Evolutionary conservation across 768 basidiomycete species (phyloP).

Genomic region (Austroboletus eburneus): DNA sequence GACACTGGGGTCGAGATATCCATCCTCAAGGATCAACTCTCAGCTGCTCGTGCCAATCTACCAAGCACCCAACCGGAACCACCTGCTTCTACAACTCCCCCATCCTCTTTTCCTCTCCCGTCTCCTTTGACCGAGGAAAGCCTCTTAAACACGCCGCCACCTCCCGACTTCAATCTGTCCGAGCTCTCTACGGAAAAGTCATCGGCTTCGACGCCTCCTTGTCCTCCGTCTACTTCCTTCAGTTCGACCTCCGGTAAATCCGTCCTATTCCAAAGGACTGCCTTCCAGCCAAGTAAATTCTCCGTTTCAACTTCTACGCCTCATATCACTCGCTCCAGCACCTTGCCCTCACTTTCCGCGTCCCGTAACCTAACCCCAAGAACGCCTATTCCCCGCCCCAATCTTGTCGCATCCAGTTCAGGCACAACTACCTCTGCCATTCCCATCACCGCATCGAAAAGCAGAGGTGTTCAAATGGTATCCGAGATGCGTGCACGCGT

Average conservation of each 20-base stretch:
- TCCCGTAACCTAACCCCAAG: slow-evolving; percentile 44
- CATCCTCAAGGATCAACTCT: slow-evolving; percentile 75
- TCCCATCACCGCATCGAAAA: slow-evolving; percentile 53
- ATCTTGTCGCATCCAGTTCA: slow-evolving; percentile 38
- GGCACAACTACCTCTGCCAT: slow-evolving; percentile 30
- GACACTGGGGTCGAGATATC: slow-evolving; percentile 84
- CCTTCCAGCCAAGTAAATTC: slow-evolving; percentile 43
- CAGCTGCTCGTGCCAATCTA: slow-evolving; percentile 34
- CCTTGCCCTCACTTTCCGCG: slow-evolving; percentile 46
- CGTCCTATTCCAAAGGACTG: slow-evolving; percentile 47
- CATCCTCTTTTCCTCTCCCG: slow-evolving; percentile 33
- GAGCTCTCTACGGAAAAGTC: slow-evolving; percentile 50
- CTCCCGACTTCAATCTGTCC: slow-evolving; percentile 55
- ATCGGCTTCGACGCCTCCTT: slow-evolving; percentile 33
- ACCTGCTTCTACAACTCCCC: slow-evolving; percentile 25
- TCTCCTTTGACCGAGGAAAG: slow-evolving; percentile 45
- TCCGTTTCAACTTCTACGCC: slow-evolving; percentile 39
- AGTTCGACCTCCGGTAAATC: slow-evolving; percentile 40
- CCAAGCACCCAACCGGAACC: slow-evolving; percentile 24
- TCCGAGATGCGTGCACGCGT: slow-evolving; percentile 88
- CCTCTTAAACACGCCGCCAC: slow-evolving; percentile 54
- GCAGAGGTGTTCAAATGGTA: slow-evolving; percentile 87
- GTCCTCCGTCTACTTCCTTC: slow-evolving; percentile 29
- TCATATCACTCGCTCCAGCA: slow-evolving; percentile 55
- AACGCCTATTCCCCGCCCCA: slow-evolving; percentile 38